Evolutionary conservation across 2,329 filamentous ascomycete genomes (phyloP).

Genomic region (Ophiostoma fasciatum): DNA sequence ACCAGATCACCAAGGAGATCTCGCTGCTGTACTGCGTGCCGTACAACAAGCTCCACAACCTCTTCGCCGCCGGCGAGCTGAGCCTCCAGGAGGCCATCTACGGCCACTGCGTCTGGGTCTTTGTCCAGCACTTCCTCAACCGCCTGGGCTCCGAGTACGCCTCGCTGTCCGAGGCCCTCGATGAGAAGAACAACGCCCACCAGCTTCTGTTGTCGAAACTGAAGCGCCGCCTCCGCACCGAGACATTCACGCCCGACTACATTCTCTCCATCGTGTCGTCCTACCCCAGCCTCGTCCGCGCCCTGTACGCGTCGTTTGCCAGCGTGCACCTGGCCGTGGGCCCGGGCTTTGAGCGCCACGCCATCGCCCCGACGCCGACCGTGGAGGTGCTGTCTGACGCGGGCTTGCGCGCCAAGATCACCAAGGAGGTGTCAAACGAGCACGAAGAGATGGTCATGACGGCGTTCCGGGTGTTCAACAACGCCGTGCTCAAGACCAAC

Average conservation of each 20-base stretch:
- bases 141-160: slow-evolving; percentile 84
- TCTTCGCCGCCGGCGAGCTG: slow-evolving; percentile 74
- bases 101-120: slow-evolving; percentile 94
- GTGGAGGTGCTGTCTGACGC: slow-evolving; percentile 60
- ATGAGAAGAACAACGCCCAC: slow-evolving; percentile 68
- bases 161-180: slow-evolving; percentile 67
- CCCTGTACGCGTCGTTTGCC: slow-evolving; percentile 83
- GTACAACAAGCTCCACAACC: slow-evolving; percentile 84
- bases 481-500: slow-evolving; percentile 88
- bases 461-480: slow-evolving; percentile 92
- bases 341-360: slow-evolving; percentile 33
- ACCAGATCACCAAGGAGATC: slow-evolving; percentile 98
- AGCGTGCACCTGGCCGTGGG: slow-evolving; percentile 57
- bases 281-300: slow-evolving; percentile 75
- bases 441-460: slow-evolving; percentile 98
- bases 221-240: slow-evolving; percentile 85
- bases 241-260: slow-evolving; percentile 97
- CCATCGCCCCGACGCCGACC: slow-evolving; percentile 39
- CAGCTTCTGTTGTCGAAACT: slow-evolving; percentile 82
- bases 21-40: slow-evolving; percentile 95
- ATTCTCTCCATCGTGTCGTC: slow-evolving; percentile 92
- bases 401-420: slow-evolving; percentile 61
- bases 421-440: slow-evolving; percentile 72
- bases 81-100: slow-evolving; percentile 96
- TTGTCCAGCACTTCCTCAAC: slow-evolving; percentile 96